A percentile compares a stretch with the other conserved stretches of the same genome.
phyloP scores from a whole-genome alignment of 257 asterid species.

The Haberlea rhodopensis region DNA sequence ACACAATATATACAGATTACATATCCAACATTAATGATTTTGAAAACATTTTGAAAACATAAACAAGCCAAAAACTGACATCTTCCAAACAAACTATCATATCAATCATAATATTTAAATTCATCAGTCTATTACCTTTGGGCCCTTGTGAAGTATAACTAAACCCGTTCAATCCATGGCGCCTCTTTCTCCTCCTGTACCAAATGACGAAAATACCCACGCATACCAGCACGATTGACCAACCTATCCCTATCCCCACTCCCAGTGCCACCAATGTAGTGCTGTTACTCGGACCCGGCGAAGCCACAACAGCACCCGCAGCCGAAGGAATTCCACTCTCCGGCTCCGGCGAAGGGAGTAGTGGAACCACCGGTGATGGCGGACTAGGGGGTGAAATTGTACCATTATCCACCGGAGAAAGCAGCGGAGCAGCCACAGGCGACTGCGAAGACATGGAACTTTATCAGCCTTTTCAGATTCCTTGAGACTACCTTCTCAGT shows the following conservation, averaged over 20 bases:
- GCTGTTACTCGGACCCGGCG: slow-evolving; percentile 27
- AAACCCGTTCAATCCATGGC: slow-evolving; percentile 34
- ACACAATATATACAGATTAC: neutral
- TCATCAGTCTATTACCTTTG: slow-evolving; percentile 40
- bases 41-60: neutral
- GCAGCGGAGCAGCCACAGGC: slow-evolving; percentile 31
- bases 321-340: slow-evolving; percentile 27
- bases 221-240: slow-evolving; percentile 58
- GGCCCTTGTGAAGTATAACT: slow-evolving; percentile 33
- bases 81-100: too few relatives aligned
- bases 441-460: slow-evolving; percentile 43
- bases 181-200: slow-evolving; percentile 65
- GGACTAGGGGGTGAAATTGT: slow-evolving; percentile 28
- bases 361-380: slow-evolving; percentile 21
- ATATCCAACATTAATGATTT: neutral
- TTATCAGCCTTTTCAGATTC: slow-evolving; percentile 19
- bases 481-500: neutral
- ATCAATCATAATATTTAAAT: neutral
- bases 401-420: slow-evolving; percentile 7
- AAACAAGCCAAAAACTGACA: neutral
- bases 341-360: slow-evolving; percentile 35
- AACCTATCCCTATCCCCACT: slow-evolving; percentile 88
- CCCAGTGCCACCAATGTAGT: slow-evolving; percentile 65
- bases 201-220: slow-evolving; percentile 65
- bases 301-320: slow-evolving; percentile 13